Conservation (phyloP, 768 basidiomycete species). For the Calvatia gigantea region DNA sequence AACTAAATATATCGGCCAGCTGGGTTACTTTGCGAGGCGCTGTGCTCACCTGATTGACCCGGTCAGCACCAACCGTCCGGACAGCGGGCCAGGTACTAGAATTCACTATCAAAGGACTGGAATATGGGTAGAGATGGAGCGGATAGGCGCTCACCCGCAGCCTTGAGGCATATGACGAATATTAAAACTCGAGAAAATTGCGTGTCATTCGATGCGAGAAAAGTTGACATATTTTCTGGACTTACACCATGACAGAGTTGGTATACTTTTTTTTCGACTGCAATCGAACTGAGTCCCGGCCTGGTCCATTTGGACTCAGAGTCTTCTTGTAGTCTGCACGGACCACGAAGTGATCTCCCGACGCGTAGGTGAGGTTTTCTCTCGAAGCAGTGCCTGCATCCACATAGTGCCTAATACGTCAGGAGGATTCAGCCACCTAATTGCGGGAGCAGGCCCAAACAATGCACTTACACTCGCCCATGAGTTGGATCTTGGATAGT, state of each 20-base stretch:
- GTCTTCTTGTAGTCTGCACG: constrained; percentile 50
- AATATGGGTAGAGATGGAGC: constrained; percentile 5
- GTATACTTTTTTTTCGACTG: constrained; percentile 48
- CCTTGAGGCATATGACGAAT: constrained; percentile 55
- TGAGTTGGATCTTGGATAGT: constrained; percentile 59
- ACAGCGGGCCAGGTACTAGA: constrained; percentile 48
- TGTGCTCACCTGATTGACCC: constrained; percentile 25
- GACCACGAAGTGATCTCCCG: constrained; percentile 48
- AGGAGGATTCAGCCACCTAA: background rate
- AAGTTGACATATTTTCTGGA: constrained; percentile 2
- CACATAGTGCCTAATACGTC: constrained; percentile 36
- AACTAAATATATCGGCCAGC: constrained; percentile 10
- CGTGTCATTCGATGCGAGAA: background rate
- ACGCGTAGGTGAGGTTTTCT: constrained; percentile 56
- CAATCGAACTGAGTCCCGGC: constrained; percentile 57
- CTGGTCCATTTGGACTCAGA: constrained; percentile 45
- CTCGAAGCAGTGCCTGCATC: constrained; percentile 43
- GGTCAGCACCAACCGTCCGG: constrained; percentile 32
- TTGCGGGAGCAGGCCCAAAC: no score
- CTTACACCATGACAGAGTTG: constrained; percentile 52
- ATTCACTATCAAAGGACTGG: background rate
- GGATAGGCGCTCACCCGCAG: constrained; percentile 34
- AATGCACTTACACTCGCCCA: constrained; percentile 52
- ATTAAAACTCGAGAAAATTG: constrained; percentile 23
- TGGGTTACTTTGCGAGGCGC: constrained; percentile 10